Evolutionary conservation across 129 eudicot species (phyloP), one percentile per base, ranked within the genome.

Genomic region (Glebionis coronaria): DNA sequence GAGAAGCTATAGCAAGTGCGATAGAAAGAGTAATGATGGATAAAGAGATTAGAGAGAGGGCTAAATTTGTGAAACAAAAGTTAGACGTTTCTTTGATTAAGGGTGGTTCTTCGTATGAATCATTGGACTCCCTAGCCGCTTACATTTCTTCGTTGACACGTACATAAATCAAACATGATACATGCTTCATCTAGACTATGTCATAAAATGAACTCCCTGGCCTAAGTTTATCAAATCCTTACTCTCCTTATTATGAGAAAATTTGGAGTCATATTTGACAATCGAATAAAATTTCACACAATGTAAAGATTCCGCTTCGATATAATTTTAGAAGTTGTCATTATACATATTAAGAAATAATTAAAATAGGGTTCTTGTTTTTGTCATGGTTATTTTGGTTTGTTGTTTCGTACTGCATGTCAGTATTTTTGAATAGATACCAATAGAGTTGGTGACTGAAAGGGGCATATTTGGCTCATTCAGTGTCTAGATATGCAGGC

Each of bases 11-110:
- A 27, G 31, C 63, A 61, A 76, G 13, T 38, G 73, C 79, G 6
- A 75, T 82, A 28, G 63, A 29, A 65, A 79, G 59, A 54, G 44
- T 79, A n/a, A 71, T 82, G 79, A 73, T 71, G 60, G 81, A 79
- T 28, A 56, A 61, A 29, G 76, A 35, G 1, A 57, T 70, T 72
- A 71, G 76, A 55, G 77, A 66, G 13, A 75, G 73, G 6, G 73
- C 61, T 4, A 50, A 2, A 15, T 18, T 21, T 21, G 31, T 82
- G 58, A 82, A 82, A 44, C 77, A 75, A 65, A 82, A 71, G 71
- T 64, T 62, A 3, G 54, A 44, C 25, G 58, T 35, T 44, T 76
- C 82, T 55, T 49, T 72, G 10, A 23, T 7, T 28, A 44, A 67
- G 21, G 77, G 79, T 28, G 81, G 82, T 15, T 79, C 82, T 56